These are phyloP conservation scores for Dactylellina cionopaga DNA, from an alignment of 2,329 filamentous ascomycete species.

Conservation along the genomic window DNA sequence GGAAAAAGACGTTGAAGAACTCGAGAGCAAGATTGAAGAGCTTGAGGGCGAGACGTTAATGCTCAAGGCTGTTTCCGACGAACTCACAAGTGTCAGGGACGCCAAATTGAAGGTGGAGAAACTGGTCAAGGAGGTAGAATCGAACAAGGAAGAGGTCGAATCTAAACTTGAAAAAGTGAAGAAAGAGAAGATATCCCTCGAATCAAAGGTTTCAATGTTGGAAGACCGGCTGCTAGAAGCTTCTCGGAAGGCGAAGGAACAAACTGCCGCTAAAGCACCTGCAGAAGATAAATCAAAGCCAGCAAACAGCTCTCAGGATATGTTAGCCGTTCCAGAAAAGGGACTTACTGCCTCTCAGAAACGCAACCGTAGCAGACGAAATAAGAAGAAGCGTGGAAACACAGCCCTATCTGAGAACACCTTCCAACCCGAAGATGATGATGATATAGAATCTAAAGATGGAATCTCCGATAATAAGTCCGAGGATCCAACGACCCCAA, in stretches of 20 bases:
- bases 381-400: conserved; percentile 55
- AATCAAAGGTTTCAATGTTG: conserved; percentile 58
- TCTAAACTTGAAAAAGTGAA: conserved; percentile 53
- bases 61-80: conserved; percentile 60
- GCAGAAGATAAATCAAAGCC: conserved; percentile 34
- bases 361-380: conserved; percentile 55
- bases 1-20: conserved; percentile 57
- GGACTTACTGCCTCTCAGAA: conserved; percentile 43
- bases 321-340: conserved; percentile 33
- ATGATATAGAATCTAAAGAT: conserved; percentile 30
- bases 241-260: conserved; percentile 26
- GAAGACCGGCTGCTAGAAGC: conserved; percentile 58
- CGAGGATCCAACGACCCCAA: conserved; percentile 2
- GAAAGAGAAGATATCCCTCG: conserved; percentile 54
- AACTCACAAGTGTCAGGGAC: conserved; percentile 58
- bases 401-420: conserved; percentile 65
- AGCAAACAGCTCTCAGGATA: conserved; percentile 19
- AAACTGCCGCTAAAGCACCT: conserved; percentile 15
- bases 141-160: conserved; percentile 58
- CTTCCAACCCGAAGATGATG: conserved; percentile 63
- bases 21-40: conserved; percentile 57
- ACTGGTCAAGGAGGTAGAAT: conserved; percentile 58
- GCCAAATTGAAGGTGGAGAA: conserved; percentile 61
- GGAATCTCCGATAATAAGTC: conserved; percentile 24
- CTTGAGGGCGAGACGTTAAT: conserved; percentile 62